Percentiles rank a stretch among this genome's conserved stretches.
phyloP scores from a whole-genome alignment of 768 basidiomycete genomes.

The Collybiopsis luxurians region DNA sequence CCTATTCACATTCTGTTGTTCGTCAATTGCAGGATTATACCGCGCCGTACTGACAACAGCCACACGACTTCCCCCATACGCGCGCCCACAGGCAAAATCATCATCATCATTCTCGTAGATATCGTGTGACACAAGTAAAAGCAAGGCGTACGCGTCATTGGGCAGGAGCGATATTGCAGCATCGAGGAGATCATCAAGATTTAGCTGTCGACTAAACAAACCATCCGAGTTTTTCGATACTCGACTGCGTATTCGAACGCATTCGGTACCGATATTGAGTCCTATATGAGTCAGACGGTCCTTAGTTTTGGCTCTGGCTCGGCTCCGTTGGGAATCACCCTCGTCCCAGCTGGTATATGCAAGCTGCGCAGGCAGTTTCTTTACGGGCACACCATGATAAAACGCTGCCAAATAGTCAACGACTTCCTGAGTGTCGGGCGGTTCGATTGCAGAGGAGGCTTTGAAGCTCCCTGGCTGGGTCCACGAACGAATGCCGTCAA shows the following conservation, averaged over 20 bases:
- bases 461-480: conserved; percentile 7
- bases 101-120: conserved; percentile 33
- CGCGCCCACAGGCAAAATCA: conserved; percentile 35
- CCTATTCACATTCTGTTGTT: conserved; percentile 24
- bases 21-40: conserved; percentile 31
- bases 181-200: conserved; percentile 35
- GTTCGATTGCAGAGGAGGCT: conserved; percentile 8
- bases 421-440: conserved; percentile 18
- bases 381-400: conserved; percentile 30
- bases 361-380: conserved; percentile 16
- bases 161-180: conserved; percentile 31
- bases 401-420: conserved; percentile 30
- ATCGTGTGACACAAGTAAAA: conserved; percentile 32
- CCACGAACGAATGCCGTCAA: conserved; percentile 25
- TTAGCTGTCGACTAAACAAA: conserved; percentile 28
- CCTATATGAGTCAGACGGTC: conserved; percentile 26
- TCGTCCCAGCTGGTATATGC: conserved; percentile 26
- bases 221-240: conserved; percentile 19
- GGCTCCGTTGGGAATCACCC: not conserved
- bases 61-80: conserved; percentile 37
- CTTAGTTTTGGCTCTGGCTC: too few relatives aligned
- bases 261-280: conserved; percentile 26
- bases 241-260: conserved; percentile 30
- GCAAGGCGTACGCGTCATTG: conserved; percentile 30
- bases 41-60: conserved; percentile 34